phyloP scores from a whole-genome alignment of 2,329 filamentous ascomycete species.

The Aspergillus eucalypticola region DNA sequence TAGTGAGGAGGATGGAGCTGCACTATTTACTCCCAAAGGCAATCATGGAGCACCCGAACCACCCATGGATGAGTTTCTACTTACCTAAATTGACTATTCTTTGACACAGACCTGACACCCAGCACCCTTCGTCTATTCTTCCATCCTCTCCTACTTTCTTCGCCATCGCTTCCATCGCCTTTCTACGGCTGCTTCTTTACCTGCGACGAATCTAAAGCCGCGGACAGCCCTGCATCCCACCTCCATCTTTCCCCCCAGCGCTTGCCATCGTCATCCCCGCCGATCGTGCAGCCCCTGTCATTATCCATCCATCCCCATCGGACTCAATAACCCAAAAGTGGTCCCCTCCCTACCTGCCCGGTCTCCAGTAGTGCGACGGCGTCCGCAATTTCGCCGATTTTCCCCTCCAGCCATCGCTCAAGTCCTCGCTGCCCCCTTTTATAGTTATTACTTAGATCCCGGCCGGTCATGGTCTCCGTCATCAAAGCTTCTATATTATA shows the following conservation, averaged over 20 bases:
- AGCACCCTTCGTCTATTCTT: background rate
- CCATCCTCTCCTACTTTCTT: background rate
- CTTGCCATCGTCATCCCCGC: conserved; percentile 14
- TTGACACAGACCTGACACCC: background rate
- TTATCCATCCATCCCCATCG: conserved; percentile 14
- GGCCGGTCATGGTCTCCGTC: conserved; percentile 34
- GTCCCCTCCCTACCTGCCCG: conserved; percentile 14
- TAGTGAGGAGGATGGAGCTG: background rate
- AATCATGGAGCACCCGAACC: background rate
- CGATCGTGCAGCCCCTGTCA: conserved; percentile 23
- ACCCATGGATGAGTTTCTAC: background rate
- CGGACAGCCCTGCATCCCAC: conserved; percentile 7
- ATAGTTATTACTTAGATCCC: conserved; percentile 14
- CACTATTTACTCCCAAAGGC: conserved; percentile 1
- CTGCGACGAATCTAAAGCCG: conserved; percentile 4
- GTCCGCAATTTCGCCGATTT: conserved; percentile 10
- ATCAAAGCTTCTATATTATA: conserved; percentile 13
- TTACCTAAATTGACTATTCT: background rate
- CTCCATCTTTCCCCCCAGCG: conserved; percentile 2
- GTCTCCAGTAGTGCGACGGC: conserved; percentile 11
- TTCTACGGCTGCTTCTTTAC: background rate
- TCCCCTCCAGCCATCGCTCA: background rate
- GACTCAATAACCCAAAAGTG: conserved; percentile 18
- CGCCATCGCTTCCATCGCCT: background rate
- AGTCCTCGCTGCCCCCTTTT: background rate